These are phyloP conservation scores for Phanerodontia chrysosporium DNA, from an alignment of 768 basidiomycete species.

Conservation along the genomic window DNA sequence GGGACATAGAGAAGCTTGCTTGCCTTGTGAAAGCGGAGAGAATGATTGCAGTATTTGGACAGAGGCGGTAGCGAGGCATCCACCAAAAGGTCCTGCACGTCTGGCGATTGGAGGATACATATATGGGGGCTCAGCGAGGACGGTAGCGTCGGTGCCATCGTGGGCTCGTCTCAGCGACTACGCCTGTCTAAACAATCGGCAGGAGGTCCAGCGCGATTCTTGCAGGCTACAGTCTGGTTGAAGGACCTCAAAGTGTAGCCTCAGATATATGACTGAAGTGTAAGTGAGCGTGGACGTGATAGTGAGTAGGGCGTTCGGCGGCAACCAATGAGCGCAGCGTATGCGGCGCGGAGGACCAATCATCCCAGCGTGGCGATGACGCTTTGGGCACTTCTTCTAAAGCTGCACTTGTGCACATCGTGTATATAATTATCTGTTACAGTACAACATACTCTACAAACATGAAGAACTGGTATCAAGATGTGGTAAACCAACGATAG, in stretches of 20 bases:
- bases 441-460: background rate
- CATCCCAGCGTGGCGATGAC: background rate
- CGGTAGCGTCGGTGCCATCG: constrained; percentile 55
- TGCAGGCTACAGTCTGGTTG: background rate
- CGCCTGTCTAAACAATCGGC: background rate
- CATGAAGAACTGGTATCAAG: background rate
- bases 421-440: background rate
- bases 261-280: background rate
- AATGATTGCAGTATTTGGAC: constrained; percentile 79
- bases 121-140: constrained; percentile 79
- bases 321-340: background rate
- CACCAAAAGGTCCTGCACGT: constrained; percentile 59
- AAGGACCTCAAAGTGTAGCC: background rate
- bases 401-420: background rate
- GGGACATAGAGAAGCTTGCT: constrained; percentile 10
- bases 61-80: constrained; percentile 62
- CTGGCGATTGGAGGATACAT: constrained; percentile 66
- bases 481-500: no score
- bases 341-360: background rate
- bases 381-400: background rate
- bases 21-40: constrained; percentile 79
- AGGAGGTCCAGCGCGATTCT: background rate
- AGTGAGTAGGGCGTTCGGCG: background rate
- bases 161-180: background rate
- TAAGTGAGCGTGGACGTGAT: background rate